Percentiles rank a stretch among this genome's conserved stretches.
phyloP scores from a whole-genome alignment of 768 basidiomycete species.

The Kwoniella sp. region DNA sequence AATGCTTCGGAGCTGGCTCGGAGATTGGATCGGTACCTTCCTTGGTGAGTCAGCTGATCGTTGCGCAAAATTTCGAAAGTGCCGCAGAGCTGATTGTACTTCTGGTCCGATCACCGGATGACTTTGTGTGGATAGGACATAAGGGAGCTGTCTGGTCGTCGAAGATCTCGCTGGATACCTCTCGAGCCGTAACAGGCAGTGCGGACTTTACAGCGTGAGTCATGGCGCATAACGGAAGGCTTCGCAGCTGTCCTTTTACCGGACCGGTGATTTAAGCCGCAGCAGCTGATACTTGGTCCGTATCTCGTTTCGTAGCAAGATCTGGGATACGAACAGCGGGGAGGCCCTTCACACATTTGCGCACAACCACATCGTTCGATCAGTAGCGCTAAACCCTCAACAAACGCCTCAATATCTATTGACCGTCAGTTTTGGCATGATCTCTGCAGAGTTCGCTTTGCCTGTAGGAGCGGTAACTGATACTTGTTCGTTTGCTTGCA shows the following conservation, averaged over 20 bases:
- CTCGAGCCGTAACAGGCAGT: slow-evolving; percentile 85
- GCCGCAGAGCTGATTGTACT: neutral
- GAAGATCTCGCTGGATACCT: slow-evolving; percentile 81
- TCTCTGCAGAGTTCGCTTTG: neutral
- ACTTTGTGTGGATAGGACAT: slow-evolving; percentile 53
- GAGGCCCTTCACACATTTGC: slow-evolving; percentile 89
- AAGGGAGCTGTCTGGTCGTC: slow-evolving; percentile 95
- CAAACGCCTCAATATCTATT: slow-evolving; percentile 52
- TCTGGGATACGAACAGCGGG: slow-evolving; percentile 94
- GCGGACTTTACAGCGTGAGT: slow-evolving; percentile 97
- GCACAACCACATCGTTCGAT: slow-evolving; percentile 97
- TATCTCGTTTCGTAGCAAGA: slow-evolving; percentile 65
- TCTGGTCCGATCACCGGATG: slow-evolving; percentile 77
- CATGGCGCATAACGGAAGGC: no score
- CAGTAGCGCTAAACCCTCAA: slow-evolving; percentile 78
- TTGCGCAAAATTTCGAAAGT: no score
- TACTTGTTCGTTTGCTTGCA: slow-evolving; percentile 57
- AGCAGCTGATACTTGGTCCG: neutral
- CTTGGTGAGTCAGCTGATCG: slow-evolving; percentile 44
- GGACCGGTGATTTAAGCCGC: no score
- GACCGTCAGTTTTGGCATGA: slow-evolving; percentile 42
- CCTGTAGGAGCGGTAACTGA: neutral
- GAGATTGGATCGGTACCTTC: slow-evolving; percentile 90
- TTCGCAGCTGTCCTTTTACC: no score
- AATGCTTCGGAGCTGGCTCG: slow-evolving; percentile 94